Base-by-base conservation (phyloP, 805 yeast genomes). In the Candida lessepsii region DNA sequence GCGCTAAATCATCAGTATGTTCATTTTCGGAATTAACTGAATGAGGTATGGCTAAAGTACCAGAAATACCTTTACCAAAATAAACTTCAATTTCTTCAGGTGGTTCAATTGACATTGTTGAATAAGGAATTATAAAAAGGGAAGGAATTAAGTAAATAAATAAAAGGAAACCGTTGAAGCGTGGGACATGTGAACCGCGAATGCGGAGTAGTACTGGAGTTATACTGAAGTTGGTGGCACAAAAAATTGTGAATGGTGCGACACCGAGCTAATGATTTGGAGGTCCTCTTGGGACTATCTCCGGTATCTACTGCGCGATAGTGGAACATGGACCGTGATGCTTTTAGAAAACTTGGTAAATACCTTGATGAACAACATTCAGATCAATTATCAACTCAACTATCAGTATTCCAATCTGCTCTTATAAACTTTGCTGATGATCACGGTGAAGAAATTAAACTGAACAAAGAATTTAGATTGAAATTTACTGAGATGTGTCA, bases 401-500 rank as follows among this genome's bases (percentile, higher is more conserved):
- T 90, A 3, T 70, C 76, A 10, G 83, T 85, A 10, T 87, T 90
- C 54, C 95, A 86, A 55, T 74, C 80, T 26, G 87, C 89, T 1
- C 65, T 91, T 26, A 61, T 83, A n/a, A 78, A 78, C 48, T 87
- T 87, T 60, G 88, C 93, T 10, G 69, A 67, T 29, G 83, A 81
- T 16, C 88, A 89, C 56, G 80, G 81, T 9, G 70, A 71, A 6
- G 88, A 84, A 48, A 80, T 90, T 31, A 63, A 75, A 38, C 70
- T 68, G 34, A 82, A 86, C 55, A 71, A 81, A 0, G 78, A 78
- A 41, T 76, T 88, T 52, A 67, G 95, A 21, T 65, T 73, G 20
- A 82, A 86, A 54, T 87, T 89, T 58, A 79, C 86, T 26, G 74
- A 76, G 43, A 81, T 90, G 66, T 88, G 96, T 53, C 67, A 75